These are phyloP conservation scores for Sphenostylis stenocarpa DNA, from an alignment of 306 rosid genomes.

Conservation along the genomic window DNA sequence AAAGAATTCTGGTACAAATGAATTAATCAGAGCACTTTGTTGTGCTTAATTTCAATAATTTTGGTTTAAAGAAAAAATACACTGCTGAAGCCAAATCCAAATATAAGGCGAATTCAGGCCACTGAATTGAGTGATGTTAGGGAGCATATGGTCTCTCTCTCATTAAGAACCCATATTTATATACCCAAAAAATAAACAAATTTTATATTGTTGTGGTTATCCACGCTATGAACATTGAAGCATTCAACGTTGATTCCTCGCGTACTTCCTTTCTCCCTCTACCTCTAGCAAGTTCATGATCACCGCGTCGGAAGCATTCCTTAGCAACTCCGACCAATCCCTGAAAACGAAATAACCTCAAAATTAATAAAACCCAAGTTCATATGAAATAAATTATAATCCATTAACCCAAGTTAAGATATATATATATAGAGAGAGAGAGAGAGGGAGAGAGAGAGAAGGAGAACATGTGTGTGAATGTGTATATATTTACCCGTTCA, in stretches of 20 bases:
- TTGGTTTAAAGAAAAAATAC: background rate
- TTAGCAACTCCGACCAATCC: conserved; percentile 50
- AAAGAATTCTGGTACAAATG: background rate
- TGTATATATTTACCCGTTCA: conserved; percentile 45
- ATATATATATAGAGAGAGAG: too few species aligned
- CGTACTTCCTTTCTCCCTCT: conserved; percentile 33
- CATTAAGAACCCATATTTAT: conserved; percentile 7
- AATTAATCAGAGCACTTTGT: background rate
- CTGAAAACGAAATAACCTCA: conserved; percentile 20
- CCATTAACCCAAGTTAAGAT: background rate
- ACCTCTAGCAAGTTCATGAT: conserved; percentile 47
- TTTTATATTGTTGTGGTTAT: background rate
- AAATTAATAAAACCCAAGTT: background rate
- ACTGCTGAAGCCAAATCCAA: conserved; percentile 1
- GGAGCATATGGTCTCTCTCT: conserved; percentile 21
- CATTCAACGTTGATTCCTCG: conserved; percentile 17
- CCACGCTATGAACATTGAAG: background rate
- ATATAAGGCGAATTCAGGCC: conserved; percentile 35
- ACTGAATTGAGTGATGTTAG: conserved; percentile 30
- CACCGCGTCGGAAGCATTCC: conserved; percentile 48
- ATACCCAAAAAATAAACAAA: conserved; percentile 14
- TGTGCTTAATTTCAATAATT: background rate
- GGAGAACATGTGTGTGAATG: background rate
- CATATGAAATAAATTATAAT: background rate
- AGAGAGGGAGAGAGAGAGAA: too few species aligned